These are phyloP conservation scores for Hysterangium stoloniferum DNA, from an alignment of 768 basidiomycete genomes.

Conservation along the genomic window DNA sequence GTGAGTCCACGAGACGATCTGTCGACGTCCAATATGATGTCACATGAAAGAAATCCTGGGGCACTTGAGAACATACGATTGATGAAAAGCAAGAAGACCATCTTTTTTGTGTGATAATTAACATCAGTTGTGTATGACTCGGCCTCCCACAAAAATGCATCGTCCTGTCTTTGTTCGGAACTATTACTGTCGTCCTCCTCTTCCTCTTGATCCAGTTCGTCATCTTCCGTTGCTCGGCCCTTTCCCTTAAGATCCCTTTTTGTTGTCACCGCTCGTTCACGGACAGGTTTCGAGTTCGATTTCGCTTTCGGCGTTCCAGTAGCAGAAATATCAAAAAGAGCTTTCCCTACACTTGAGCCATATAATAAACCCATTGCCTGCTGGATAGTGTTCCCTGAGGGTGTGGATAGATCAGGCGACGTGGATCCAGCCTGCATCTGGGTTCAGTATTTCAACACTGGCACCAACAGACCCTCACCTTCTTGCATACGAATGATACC, in stretches of 20 bases:
- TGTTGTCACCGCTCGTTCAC: not conserved
- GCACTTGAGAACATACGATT: slow-evolving; percentile 80
- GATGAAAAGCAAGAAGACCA: slow-evolving; percentile 82
- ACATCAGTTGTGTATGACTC: slow-evolving; percentile 76
- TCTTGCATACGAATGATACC: slow-evolving; percentile 86
- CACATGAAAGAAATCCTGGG: not conserved
- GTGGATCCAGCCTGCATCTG: slow-evolving; percentile 73
- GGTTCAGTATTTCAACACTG: not conserved
- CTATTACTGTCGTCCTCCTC: slow-evolving; percentile 19
- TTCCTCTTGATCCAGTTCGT: slow-evolving; percentile 15
- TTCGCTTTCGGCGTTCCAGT: slow-evolving; percentile 10
- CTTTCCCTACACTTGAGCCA: slow-evolving; percentile 70
- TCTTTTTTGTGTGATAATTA: slow-evolving; percentile 86
- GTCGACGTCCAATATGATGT: not conserved
- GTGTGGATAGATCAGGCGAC: slow-evolving; percentile 76
- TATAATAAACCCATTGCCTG: slow-evolving; percentile 78
- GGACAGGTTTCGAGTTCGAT: not conserved
- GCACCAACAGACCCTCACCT: slow-evolving; percentile 39
- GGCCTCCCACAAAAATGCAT: slow-evolving; percentile 55
- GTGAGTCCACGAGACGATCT: slow-evolving; percentile 92
- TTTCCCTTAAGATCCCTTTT: slow-evolving; percentile 5
- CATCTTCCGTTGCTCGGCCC: slow-evolving; percentile 20
- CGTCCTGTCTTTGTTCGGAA: slow-evolving; percentile 21
- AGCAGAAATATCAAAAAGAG: slow-evolving; percentile 44
- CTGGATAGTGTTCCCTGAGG: slow-evolving; percentile 52